Base-by-base conservation (phyloP, 208 protist genomes). In the Leishmania tarentolae region DNA sequence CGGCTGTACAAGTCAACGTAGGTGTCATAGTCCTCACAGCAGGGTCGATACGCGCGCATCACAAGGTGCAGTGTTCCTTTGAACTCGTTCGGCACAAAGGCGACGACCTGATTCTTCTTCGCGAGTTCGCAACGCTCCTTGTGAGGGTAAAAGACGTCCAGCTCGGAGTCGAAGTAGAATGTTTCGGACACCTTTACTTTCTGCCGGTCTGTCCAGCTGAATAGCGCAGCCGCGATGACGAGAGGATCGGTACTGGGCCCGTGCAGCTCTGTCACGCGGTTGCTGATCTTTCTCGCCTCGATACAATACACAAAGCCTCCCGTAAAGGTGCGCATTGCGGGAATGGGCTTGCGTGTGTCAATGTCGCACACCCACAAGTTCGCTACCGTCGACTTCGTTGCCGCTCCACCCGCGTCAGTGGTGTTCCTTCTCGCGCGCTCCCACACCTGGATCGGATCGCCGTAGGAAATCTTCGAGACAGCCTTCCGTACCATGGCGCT, bases 81-180 rank as follows among this genome's bases (percentile, higher is more conserved):
- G 79, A 95, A 96, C 82, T 96, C 94, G 53, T 89, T 88, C 4
- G 94, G 94, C 40, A 98, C 88, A 66, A 96, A 98, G 17, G 86
- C 80, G 15, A 96, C 88, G 31, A 91, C 89, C 71, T 87, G 83
- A 73, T 94, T 94, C n/a, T 88, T 80, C 75, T 88, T 86, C 2
- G 84, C 86, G 57, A 93, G 75, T 31, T 93, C 84, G 19, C 80
- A 86, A 44, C 89, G 89, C 80, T 93, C 78, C 84, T 95, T 94
- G 21, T 96, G 92, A 31, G 93, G 93, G 85, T 92, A 96, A 81
- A 96, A 97, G 75, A 95, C 88, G 40, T 96, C 92, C 40, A 95
- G 83, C 42, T 73, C 88, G 50, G 88, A 88, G 78, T 93, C 91
- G 82, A 98, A 98, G 87, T 94, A 98, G 75, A 98, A 98, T 44